These are phyloP conservation scores for Clonostachys byssicola DNA, from an alignment of 2,329 filamentous ascomycete species.

Conservation along the genomic window DNA sequence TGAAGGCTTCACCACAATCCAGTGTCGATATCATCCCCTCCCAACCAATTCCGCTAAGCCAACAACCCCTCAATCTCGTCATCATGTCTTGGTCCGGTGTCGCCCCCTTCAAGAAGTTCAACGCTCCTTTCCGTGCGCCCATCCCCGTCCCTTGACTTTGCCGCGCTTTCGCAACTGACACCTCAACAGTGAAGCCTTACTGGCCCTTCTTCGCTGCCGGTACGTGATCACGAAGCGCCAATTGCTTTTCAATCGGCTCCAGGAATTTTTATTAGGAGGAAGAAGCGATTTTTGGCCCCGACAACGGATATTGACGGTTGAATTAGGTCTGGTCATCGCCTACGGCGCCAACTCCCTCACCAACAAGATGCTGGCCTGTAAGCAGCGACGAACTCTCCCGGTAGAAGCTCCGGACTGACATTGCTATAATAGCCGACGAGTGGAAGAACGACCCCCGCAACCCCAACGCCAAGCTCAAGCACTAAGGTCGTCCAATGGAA, in stretches of 20 bases:
- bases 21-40: conserved; percentile 25
- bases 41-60: conserved; percentile 18
- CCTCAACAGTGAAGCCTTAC: conserved; percentile 74
- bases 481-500: conserved; percentile 27
- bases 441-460: conserved; percentile 98
- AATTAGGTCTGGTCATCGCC: conserved; percentile 73
- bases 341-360: conserved; percentile 89
- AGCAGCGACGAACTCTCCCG: conserved; percentile 6
- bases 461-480: conserved; percentile 50
- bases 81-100: conserved; percentile 73
- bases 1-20: conserved; percentile 22
- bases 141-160: background rate
- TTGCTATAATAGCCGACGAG: conserved; percentile 65
- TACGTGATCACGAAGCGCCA: conserved; percentile 46
- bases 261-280: background rate
- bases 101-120: conserved; percentile 71
- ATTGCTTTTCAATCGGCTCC: conserved; percentile 2
- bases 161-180: conserved; percentile 6
- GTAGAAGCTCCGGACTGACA: conserved; percentile 12
- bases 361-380: conserved; percentile 75
- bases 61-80: conserved; percentile 20
- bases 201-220: conserved; percentile 91
- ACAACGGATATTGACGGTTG: conserved; percentile 13
- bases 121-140: conserved; percentile 70
- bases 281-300: background rate